These are phyloP conservation scores for Trichophyton equinum DNA, from an alignment of 2,329 filamentous ascomycete species.

Conservation along the genomic window DNA sequence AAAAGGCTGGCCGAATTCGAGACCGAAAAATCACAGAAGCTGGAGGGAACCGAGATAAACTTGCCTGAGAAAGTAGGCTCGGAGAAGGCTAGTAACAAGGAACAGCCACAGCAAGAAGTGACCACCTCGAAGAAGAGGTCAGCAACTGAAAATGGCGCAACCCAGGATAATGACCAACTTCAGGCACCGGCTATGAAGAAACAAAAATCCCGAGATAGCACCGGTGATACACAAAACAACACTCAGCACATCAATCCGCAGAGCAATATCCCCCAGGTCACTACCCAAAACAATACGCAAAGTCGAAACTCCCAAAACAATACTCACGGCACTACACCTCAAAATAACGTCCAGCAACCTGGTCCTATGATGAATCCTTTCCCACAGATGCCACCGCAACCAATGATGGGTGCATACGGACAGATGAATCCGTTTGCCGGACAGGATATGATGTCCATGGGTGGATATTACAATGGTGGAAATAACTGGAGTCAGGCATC, in stretches of 20 bases:
- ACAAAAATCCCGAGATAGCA: conserved; percentile 32
- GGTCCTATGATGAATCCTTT: not conserved
- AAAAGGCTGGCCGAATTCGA: conserved; percentile 67
- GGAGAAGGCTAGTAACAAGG: not conserved
- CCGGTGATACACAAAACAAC: not conserved
- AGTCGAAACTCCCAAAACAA: not conserved
- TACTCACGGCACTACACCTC: not conserved
- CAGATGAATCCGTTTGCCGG: not conserved
- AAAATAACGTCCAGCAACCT: not conserved
- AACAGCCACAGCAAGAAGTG: conserved; percentile 14
- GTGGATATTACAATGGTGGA: not conserved
- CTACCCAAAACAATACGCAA: not conserved
- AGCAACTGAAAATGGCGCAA: conserved; percentile 53
- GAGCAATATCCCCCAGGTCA: not conserved
- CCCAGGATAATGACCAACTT: conserved; percentile 45
- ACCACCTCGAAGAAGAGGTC: conserved; percentile 62
- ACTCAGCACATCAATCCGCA: not conserved
- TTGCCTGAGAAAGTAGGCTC: not conserved
- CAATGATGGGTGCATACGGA: not conserved
- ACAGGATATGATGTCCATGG: not conserved
- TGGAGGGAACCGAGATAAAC: conserved; percentile 25
- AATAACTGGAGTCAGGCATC: not conserved
- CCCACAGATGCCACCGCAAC: not conserved
- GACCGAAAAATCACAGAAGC: conserved; percentile 38
- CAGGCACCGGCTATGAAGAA: conserved; percentile 28